phyloP scores from a whole-genome alignment of 2,329 filamentous ascomycete genomes.

The Pyricularia sp. region DNA sequence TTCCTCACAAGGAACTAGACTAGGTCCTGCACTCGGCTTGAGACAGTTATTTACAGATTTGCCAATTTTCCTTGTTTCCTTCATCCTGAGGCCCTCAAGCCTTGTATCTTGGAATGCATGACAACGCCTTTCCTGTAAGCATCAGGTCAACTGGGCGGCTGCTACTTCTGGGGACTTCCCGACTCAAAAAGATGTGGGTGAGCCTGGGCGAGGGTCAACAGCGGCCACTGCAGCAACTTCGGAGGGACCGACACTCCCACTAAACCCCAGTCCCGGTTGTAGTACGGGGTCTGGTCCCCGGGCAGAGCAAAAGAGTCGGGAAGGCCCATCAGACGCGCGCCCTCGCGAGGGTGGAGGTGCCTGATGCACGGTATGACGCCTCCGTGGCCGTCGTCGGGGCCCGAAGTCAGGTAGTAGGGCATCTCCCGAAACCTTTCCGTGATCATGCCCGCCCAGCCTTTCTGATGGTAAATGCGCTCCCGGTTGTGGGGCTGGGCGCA shows the following conservation, averaged over 20 bases:
- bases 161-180: not conserved
- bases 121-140: not conserved
- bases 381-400: not conserved
- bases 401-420: not conserved
- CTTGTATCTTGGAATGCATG: too few species aligned
- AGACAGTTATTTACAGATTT: too few species aligned
- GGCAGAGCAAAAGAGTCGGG: not conserved
- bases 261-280: not conserved
- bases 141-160: not conserved
- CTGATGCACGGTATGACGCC: not conserved
- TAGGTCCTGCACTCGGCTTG: too few species aligned
- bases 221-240: not conserved
- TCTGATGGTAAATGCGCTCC: not conserved
- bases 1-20: too few species aligned
- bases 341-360: not conserved
- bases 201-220: not conserved
- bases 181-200: not conserved
- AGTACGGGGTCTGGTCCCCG: too few species aligned
- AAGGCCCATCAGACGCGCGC: not conserved
- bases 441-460: not conserved
- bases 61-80: too few species aligned
- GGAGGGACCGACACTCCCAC: not conserved
- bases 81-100: too few species aligned
- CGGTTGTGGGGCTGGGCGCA: too few species aligned
- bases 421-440: not conserved